These are phyloP conservation scores for Nakaseomyces nivariensis DNA, from an alignment of 1,139 yeast species.

Conservation along the genomic window DNA sequence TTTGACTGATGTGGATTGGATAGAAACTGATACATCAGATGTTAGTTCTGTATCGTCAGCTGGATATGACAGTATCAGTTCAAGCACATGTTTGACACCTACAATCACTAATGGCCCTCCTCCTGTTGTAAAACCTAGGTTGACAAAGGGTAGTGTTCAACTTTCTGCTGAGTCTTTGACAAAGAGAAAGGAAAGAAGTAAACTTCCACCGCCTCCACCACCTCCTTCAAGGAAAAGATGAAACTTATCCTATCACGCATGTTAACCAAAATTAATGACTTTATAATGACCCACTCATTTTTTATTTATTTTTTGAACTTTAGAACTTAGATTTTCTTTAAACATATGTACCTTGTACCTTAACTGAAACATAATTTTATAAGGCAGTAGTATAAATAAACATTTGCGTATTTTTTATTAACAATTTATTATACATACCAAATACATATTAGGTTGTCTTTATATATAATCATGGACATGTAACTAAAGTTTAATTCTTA, in stretches of 20 bases:
- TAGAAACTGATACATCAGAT: conserved; percentile 21
- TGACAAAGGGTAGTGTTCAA: conserved; percentile 6
- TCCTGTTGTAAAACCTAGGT: not conserved
- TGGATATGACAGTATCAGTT: conserved; percentile 12
- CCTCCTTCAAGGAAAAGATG: conserved; percentile 5
- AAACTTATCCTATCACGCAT: no score
- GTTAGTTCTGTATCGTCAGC: conserved; percentile 5
- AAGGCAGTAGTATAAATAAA: no score
- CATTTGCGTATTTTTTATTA: not conserved
- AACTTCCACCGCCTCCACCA: conserved; percentile 9
- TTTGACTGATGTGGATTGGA: conserved; percentile 44
- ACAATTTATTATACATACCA: not conserved
- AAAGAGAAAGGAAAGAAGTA: conserved; percentile 4
- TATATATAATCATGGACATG: not conserved
- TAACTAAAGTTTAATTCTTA: conserved; percentile 35
- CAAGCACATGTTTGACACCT: conserved; percentile 8
- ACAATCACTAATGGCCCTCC: conserved; percentile 2
- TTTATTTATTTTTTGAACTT: not conserved
- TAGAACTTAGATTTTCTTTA: not conserved
- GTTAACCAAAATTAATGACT: not conserved
- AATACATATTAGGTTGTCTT: no score
- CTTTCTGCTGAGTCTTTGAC: conserved; percentile 31
- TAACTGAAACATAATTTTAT: no score
- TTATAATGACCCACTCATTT: not conserved
- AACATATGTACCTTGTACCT: not conserved